Base-by-base conservation (phyloP, 495 filamentous ascomycete species). In the Usnea hakonensis region DNA sequence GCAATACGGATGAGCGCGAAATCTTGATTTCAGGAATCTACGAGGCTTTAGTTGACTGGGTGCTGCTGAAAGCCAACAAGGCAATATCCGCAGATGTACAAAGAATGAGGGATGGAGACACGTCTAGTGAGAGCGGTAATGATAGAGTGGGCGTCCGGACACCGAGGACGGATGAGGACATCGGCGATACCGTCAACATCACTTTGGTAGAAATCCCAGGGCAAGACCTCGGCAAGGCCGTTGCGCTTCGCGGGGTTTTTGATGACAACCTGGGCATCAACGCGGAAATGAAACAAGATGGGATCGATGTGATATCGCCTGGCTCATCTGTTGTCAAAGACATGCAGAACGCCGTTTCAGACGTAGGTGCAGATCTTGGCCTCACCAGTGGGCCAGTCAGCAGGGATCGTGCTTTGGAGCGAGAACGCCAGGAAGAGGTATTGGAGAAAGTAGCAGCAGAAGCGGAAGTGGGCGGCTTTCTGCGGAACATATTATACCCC, bases 41-140 rank as follows among this genome's bases (percentile, higher is more conserved):
- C 68, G 95, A 98, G 72, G 90, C 93, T 40, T 75, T 97, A 55
- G 91, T 98, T 3, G 94, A 98, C 71, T 96, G 91, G 90, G 87
- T 97, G 6, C 85, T 97, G 54, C 75, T 79, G 26, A 92, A 90
- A 69, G 91, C 91, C 46, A 98, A 98, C 65, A 86, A 89, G n/a
- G 84, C 93, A 38, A 94, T 98, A 68, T 79, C 83, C 2, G 77
- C 78, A 26, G 90, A 97, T 60, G 79, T 97, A 64, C 78, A 81
- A 33, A 73, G 77, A 17, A 80, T 80, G 56, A 78, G 77, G 48
- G 81, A 83, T 56, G 79, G 78, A 2, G 83, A 86, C 23, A 87
- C 87, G 19, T 85, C 84, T 21, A 80, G 79, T 60, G 87, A 86
- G 26, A 86, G 79, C 64, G 77, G 77, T 57, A 76, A 65, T 56